Evolutionary conservation across 306 rosid species (phyloP), one percentile per base, ranked within the genome.

Genomic region (Vachellia pachyceras): DNA sequence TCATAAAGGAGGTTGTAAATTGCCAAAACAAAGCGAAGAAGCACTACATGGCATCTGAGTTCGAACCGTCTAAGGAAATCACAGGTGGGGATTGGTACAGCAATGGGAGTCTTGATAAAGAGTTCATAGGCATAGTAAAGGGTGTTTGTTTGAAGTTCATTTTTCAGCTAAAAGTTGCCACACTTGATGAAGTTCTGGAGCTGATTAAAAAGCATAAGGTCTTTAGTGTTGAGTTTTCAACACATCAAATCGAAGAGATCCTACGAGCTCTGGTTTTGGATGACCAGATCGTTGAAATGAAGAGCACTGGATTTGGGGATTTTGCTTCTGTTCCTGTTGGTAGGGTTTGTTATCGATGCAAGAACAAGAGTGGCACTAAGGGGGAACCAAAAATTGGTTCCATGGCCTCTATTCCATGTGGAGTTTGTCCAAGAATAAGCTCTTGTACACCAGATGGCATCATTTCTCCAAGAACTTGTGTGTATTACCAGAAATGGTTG

Each of bases 41-140:
- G 85, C 93, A 86, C 92, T 91, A 84, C 77, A 83, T 94, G 88
- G 92, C 92, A 8, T 29, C 82, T 10, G 94, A 92, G 42, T 92
- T 94, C 61, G 89, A 88, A 80, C 98, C 97, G 2, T 85, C 97
- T 0, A 80, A 82, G 84, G 97, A 91, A 58, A 79, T 91, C 79
- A 88, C 91, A 0, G 97, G 97, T 39, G 94, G 97, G 41, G 87
- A 77, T 64, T 92, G 96, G 93, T 92, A 94, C 46, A 79, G 2
- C 5, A 86, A 89, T 0, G 97, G 94, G 20, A 80, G 13, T 44
- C 86, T 94, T 8, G 92, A 93, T 80, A 37, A 35, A 0, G 88
- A 81, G 9, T 85, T 85, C 64, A 90, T 92, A 80, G 73, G 82
- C 49, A 23, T 44, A 22, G 52, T 82, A n/a, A 91, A 91, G 80